Percentiles rank a stretch among this genome's conserved stretches.
Conservation (phyloP, 2,329 filamentous ascomycete genomes). For the Ceratocystis albifundus region DNA sequence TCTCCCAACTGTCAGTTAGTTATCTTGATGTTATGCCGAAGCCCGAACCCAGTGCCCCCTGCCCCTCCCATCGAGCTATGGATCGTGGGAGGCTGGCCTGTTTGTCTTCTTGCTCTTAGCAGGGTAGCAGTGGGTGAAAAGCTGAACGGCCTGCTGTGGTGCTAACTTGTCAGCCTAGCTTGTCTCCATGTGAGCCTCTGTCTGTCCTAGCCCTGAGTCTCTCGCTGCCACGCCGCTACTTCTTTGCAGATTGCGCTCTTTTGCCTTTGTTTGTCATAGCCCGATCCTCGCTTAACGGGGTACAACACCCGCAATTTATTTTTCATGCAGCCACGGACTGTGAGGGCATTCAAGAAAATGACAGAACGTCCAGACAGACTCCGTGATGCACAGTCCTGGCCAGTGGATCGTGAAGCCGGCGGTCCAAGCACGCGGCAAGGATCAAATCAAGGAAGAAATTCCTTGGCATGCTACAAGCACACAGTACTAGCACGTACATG, state of each 20-base stretch:
- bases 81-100: neutral
- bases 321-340: neutral
- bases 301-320: neutral
- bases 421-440: conserved; percentile 14
- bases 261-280: neutral
- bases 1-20: neutral
- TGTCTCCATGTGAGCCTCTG: neutral
- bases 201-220: neutral
- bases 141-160: neutral
- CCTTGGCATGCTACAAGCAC: neutral
- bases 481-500: neutral
- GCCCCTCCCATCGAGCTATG: neutral
- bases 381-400: neutral
- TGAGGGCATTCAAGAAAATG: neutral
- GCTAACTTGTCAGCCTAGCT: neutral
- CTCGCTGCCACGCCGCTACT: neutral
- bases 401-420: conserved; percentile 1
- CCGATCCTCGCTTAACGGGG: neutral
- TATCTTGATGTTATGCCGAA: neutral
- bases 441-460: conserved; percentile 8
- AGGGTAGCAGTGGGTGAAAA: neutral
- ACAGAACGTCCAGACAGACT: conserved; percentile 6
- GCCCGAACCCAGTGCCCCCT: neutral
- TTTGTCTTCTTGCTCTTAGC: neutral
- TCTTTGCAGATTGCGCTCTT: neutral